Base-by-base conservation (phyloP, 352 stramenopile genomes). In the Elongisporangium prolatum region DNA sequence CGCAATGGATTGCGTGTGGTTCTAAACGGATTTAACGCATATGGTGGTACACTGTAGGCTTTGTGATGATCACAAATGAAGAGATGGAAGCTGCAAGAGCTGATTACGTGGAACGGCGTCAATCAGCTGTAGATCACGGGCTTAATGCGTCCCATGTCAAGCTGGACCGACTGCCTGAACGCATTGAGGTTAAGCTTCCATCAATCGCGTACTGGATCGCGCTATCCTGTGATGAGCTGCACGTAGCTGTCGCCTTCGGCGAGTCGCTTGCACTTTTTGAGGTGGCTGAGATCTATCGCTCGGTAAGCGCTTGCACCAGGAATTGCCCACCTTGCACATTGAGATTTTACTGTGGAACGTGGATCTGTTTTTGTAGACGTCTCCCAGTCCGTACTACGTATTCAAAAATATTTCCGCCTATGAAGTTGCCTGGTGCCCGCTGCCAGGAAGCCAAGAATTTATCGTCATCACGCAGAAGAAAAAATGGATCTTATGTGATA, bases 41-140 rank as follows among this genome's bases (percentile, higher is more conserved):
- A 14, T 48, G 21, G 20, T 6, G 25, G 20, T 44, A 16, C n/a
- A 13, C 17, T 60, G 22, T 17, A 77, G 80, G 80, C 25, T 88
- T 89, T 21, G 52, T 62, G 34, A 68, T 85, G 64, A 64, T 59
- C 11, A 64, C 54, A 38, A 70, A 83, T 38, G 52, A 73, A 17
- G 54, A 60, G 34, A 57, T 80, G 21, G 64, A 82, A 50, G 52
- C 57, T 1, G 68, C 69, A 9, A 74, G 68, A 49, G 52, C 16
- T 20, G 72, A 83, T 37, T 89, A 88, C 56, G 64, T 70, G 21
- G 63, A 68, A 61, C 72, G 72, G 21, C 68, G 70, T 38, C 69
- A 80, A 59, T 61, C 70, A 38, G 80, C 77, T 24, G 63, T 88
- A 22, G 80, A 89, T 56, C 80, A 80, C 54, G 68, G 72, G 11